Base-by-base conservation (phyloP, 306 rosid species). In the Cyclanthera cordifolia region DNA sequence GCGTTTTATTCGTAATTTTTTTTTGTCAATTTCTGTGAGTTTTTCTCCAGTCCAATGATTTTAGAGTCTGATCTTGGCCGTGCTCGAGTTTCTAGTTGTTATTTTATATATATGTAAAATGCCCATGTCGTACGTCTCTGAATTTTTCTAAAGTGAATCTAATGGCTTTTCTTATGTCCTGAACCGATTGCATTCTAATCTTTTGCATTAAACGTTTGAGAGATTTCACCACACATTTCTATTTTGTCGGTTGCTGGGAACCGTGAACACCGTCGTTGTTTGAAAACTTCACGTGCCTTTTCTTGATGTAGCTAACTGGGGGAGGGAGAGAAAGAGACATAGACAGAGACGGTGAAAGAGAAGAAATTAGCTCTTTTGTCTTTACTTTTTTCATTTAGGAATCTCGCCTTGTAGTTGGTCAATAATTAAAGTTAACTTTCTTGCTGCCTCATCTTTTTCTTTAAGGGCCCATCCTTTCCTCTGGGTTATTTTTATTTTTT, bases 241-340 rank as follows among this genome's bases (percentile, higher is more conserved):
- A 8, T 43, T 67, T 73, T 52, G 63, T 74, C 70, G 74, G 77
- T 79, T 60, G 74, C 71, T 39, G 72, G 60, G 69, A 72, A 72
- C 70, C 32, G 23, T 52, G 59, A 56, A 45, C 74, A 75, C 71
- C 55, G 39, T 47, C 17, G 55, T 41, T 30, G 75, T 65, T 27
- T 52, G 39, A 45, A 34, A 14, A 48, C 49, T 79, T 74, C 65
- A 54, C 69, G 59, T 68, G 67, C 49, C 49, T 55, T 70, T 61
- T 67, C 49, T 67, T 27, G 75, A 64, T 61, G 41, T 51, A 23
- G 55, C 63, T 27, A 71, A 24, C 41, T 46, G 24, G 7, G 45
- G 19, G 50, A 53, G 59, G 41, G 41, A 34, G 41, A 34, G 41
- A 32, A 11, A 23, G 20, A 50, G 17, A 16, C 41, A n/a, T n/a